Conservation (phyloP, 176 grass and related monocot species). For the Bromus sterilis region DNA sequence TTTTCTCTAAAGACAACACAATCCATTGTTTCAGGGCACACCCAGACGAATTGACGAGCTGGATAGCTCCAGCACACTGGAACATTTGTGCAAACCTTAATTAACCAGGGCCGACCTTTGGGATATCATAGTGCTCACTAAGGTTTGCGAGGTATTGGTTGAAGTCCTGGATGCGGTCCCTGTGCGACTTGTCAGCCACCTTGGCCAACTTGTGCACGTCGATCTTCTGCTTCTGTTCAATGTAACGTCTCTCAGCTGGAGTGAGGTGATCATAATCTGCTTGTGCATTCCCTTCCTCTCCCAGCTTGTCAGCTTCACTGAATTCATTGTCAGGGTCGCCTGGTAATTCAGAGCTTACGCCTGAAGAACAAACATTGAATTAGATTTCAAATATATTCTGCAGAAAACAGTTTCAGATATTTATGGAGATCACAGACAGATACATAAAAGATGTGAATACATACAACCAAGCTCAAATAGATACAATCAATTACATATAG, state of each 20-base stretch:
- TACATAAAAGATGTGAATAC: neutral
- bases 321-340: conserved; percentile 31
- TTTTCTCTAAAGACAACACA: neutral
- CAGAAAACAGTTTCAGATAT: conserved; percentile 1
- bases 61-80: neutral
- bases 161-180: conserved; percentile 77
- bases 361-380: conserved; percentile 11
- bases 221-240: conserved; percentile 82
- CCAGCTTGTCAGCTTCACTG: conserved; percentile 38
- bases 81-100: neutral
- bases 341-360: conserved; percentile 38
- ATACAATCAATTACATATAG: neutral
- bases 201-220: conserved; percentile 60
- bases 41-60: neutral
- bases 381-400: neutral
- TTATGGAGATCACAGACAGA: neutral
- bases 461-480: neutral
- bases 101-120: conserved; percentile 93
- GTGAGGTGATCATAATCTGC: conserved; percentile 51
- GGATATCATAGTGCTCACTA: conserved; percentile 94
- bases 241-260: conserved; percentile 64
- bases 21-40: neutral
- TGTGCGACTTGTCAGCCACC: conserved; percentile 71
- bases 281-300: conserved; percentile 35
- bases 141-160: conserved; percentile 87